Base-by-base conservation (phyloP, 2,329 filamentous ascomycete species). In the Allantophomopsis cytisporea region DNA sequence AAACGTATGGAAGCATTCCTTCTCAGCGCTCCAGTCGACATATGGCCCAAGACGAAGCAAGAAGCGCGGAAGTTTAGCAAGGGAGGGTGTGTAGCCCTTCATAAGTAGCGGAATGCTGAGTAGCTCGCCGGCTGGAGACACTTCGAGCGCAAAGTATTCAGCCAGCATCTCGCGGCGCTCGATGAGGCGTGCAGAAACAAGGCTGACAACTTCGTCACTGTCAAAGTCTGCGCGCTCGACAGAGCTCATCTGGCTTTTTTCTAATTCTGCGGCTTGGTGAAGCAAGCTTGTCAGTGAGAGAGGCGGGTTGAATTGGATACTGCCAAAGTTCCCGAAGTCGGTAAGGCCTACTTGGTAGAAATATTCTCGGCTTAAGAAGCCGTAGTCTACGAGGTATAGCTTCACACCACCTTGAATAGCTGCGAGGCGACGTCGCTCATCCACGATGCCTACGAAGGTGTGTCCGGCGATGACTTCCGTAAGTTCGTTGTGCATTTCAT, bases 341-440 rank as follows among this genome's bases (percentile, higher is more conserved):
- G 87, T 94, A 30, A 98, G 71, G 0, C 87, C 89, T 15, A 96
- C 64, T 60, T 98, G 91, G 62, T 98, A 98, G 58, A 96, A 93
- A 57, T 89, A 93, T 51, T 96, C 89, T 45, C 78, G 83, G 56
- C 77, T 83, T 1, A 83, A 65, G 55, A 89, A 78, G 10, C 87
- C 91, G 54, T 98, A 98, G 59, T 98, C 91, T 39, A 98, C 70
- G 16, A 98, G 73, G 57, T 83, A 95, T 7, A 98, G 71, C 55
- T 88, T 94, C 7, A 96, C 82, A 12, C 89, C 91, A 30, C 84
- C 80, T 60, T 98, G 91, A 31, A 98, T 83, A 13, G 91, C 87
- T n/a, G 80, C 88, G 11, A 98, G 74, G 10, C 91, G 83, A 37
- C 86, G 80, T 32, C 71, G 73, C 52, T 89, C 83, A 53, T 98